Evolutionary conservation across 2,329 filamentous ascomycete genomes (phyloP), one percentile per base, ranked within the genome.

Genomic region (Verticillium tricorpus): DNA sequence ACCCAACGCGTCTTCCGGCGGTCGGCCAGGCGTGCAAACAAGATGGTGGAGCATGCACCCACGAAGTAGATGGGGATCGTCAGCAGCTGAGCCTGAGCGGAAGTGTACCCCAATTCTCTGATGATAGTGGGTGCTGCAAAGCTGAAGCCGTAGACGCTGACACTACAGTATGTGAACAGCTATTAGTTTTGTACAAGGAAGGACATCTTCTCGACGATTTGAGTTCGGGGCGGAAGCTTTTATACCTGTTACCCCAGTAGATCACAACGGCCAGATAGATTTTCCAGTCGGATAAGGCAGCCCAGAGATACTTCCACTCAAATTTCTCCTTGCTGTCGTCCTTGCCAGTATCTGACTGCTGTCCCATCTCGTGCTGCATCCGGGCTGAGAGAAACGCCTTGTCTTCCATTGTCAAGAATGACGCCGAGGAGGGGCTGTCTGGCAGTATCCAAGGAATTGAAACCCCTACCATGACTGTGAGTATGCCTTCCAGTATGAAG

Each of bases 401-500:
- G 66, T 85, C 82, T 19, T 69, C 66, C 3, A 70, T 61, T 7
- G 70, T 75, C 12, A 85, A 77, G 67, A 85, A 86, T 63, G 73
- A 78, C 56, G 81, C 80, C 12, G 71, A 77, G 15, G 72, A 74
- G 5, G 87, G 86, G 68, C 85, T 89, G 70, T 89, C 86, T 63
- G 84, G 76, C 68, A 89, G 84, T 55, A 77, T 74, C 70, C 79
- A 84, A 71, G 59, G 59, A 3, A 60, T 56, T 32, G 32, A 32
- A 67, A 73, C 67, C 5, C 86, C 87, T 56, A 83, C 75, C 32
- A 79, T 1, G 5, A 84, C 70, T 5, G 81, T 84, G n/a, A 78
- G 67, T n/a, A 83, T 63, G 32, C 84, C 83, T 71, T 90, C 88
- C 3, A 92, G 76, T 62, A 93, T 89, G 72, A 94, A 94, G 59